Percentiles rank a stretch among this genome's conserved stretches.
These are phyloP conservation scores for Pseudogymnoascus sp. DNA, from an alignment of 2,329 filamentous ascomycete species.

Conservation along the genomic window DNA sequence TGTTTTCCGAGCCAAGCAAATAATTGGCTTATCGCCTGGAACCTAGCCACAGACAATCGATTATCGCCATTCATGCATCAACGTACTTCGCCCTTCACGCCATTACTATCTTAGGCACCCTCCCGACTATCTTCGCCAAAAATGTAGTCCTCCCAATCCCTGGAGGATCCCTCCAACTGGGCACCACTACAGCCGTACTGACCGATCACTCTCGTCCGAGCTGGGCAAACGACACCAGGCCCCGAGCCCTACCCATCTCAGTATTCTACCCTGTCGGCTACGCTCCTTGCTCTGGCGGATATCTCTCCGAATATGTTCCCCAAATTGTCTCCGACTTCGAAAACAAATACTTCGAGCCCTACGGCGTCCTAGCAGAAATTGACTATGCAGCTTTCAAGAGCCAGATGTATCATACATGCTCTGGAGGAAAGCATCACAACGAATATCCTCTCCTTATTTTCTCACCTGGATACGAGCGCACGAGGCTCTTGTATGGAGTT, in stretches of 20 bases:
- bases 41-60: neutral
- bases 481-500: constrained; percentile 32
- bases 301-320: neutral
- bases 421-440: neutral
- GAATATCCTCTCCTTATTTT: constrained; percentile 27
- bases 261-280: neutral
- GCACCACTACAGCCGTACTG: neutral
- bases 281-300: neutral
- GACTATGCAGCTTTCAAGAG: neutral
- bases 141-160: neutral
- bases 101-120: neutral
- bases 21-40: neutral
- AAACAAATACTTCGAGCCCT: neutral
- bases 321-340: neutral
- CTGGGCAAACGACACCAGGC: neutral
- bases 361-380: neutral
- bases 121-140: neutral
- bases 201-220: neutral
- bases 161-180: neutral
- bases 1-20: neutral
- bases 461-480: constrained; percentile 31
- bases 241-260: neutral
- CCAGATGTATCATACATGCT: neutral
- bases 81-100: neutral
- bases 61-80: neutral